Percentiles rank a stretch among this genome's conserved stretches.
Evolutionary conservation across 345 rosid species (phyloP).

Genomic region (Ailanthus altissimus): DNA sequence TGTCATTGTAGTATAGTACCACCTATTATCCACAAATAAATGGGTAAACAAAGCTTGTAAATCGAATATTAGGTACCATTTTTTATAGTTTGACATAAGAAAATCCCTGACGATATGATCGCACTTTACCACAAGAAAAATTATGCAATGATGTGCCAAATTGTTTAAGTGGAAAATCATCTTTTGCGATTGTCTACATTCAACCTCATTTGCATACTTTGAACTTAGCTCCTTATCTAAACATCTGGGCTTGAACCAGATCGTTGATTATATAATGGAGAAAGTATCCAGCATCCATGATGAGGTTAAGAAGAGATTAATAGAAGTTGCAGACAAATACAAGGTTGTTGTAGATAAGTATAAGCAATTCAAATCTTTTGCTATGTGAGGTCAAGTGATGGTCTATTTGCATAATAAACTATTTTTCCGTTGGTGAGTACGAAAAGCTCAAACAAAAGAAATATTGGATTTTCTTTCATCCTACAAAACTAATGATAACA

Average conservation of each 20-base stretch:
- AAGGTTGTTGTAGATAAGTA: too few species aligned
- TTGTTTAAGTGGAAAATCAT: background rate
- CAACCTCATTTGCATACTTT: too few species aligned
- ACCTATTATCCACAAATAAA: too few species aligned
- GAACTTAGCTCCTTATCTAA: background rate
- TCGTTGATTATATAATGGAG: background rate
- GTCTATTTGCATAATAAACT: background rate
- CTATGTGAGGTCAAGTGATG: background rate
- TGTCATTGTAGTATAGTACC: too few species aligned
- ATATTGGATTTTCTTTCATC: background rate
- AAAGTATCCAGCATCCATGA: background rate
- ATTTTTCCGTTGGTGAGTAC: background rate
- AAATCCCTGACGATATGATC: background rate
- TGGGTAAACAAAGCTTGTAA: too few species aligned
- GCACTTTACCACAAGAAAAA: background rate
- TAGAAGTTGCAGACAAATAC: background rate
- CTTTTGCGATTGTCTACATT: background rate
- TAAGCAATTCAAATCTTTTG: background rate
- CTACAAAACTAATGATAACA: background rate
- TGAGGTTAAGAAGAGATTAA: background rate
- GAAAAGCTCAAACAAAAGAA: background rate
- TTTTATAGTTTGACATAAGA: background rate
- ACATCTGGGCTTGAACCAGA: background rate
- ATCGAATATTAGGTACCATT: too few species aligned
- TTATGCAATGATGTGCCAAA: background rate